These are phyloP conservation scores for Ilyonectria sp. DNA, from an alignment of 2,329 filamentous ascomycete species.

Conservation along the genomic window DNA sequence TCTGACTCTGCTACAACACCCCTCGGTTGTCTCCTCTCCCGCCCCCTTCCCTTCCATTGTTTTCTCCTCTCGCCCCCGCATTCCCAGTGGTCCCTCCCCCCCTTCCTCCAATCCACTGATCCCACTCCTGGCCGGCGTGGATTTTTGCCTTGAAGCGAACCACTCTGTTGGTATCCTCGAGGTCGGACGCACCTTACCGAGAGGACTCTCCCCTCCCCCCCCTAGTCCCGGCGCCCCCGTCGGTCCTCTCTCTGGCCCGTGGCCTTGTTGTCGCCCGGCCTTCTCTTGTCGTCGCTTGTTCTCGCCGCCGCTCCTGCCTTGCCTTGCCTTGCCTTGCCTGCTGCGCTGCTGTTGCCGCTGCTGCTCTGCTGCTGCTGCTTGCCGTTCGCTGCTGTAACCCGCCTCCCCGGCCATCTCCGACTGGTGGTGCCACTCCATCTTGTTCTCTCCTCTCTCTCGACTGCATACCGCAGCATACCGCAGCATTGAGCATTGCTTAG, in stretches of 20 bases:
- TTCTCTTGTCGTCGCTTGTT: slow-evolving; percentile 31
- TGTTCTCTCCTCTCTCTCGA: slow-evolving; percentile 43
- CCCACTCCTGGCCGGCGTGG: slow-evolving; percentile 36
- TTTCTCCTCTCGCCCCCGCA: slow-evolving; percentile 47
- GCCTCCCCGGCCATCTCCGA: slow-evolving; percentile 43
- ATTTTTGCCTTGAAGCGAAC: slow-evolving; percentile 50
- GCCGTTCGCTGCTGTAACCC: slow-evolving; percentile 32
- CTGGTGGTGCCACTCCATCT: slow-evolving; percentile 31
- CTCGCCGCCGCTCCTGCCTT: slow-evolving; percentile 19
- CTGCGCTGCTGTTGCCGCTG: background rate
- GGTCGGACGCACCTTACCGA: slow-evolving; percentile 40
- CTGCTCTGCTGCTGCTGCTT: background rate
- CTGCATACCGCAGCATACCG: slow-evolving; percentile 32
- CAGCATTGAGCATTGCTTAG: slow-evolving; percentile 26
- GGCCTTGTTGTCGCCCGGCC: slow-evolving; percentile 30
- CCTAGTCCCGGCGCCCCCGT: slow-evolving; percentile 32
- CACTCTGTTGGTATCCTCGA: slow-evolving; percentile 48
- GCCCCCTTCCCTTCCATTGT: slow-evolving; percentile 45
- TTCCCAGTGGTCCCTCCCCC: slow-evolving; percentile 42
- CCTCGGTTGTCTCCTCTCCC: slow-evolving; percentile 45
- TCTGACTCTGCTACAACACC: slow-evolving; percentile 49
- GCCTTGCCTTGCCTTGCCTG: background rate
- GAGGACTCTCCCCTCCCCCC: slow-evolving; percentile 35
- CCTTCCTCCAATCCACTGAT: slow-evolving; percentile 43
- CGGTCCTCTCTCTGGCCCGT: slow-evolving; percentile 26